Evolutionary conservation across 495 filamentous ascomycete genomes (phyloP).

Genomic region (Xylaria curta): DNA sequence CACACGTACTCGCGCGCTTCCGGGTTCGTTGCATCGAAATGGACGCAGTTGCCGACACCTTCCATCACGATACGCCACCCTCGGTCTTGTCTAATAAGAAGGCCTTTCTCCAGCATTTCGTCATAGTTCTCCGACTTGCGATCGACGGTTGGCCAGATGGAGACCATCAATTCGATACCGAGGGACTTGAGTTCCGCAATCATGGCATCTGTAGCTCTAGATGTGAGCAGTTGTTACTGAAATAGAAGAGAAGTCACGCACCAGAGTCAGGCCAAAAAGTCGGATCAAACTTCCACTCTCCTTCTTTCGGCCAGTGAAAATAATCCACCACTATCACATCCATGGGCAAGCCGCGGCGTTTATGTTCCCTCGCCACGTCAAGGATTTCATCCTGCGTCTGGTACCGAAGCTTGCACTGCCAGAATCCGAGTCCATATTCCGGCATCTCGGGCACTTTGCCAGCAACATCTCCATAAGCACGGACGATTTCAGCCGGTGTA

Average conservation of each 20-base stretch:
- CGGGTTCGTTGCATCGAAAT: conserved; percentile 64
- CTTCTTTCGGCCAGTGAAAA: conserved; percentile 67
- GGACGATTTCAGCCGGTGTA: conserved; percentile 57
- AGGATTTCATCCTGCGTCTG: conserved; percentile 65
- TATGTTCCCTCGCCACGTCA: conserved; percentile 60
- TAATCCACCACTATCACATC: conserved; percentile 67
- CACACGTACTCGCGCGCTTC: conserved; percentile 59
- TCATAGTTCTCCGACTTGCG: conserved; percentile 56
- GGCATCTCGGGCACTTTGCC: conserved; percentile 67
- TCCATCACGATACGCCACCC: conserved; percentile 60
- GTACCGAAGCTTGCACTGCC: conserved; percentile 68
- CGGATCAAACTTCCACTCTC: conserved; percentile 64
- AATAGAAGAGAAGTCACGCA: background rate
- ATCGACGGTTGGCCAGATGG: conserved; percentile 66
- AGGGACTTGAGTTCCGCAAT: conserved; percentile 58
- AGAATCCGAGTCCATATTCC: conserved; percentile 66
- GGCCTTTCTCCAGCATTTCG: conserved; percentile 61
- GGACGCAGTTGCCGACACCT: conserved; percentile 58
- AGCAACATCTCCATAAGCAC: conserved; percentile 57
- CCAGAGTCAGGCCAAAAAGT: conserved; percentile 60
- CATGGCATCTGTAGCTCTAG: conserved; percentile 49
- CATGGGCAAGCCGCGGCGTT: conserved; percentile 54
- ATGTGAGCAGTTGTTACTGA: conserved; percentile 29
- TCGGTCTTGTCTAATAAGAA: conserved; percentile 60
- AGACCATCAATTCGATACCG: conserved; percentile 64